Evolutionary conservation across 1,139 yeast species (phyloP), one percentile per base, ranked within the genome.

Genomic region (Hansenula lynferdii): DNA sequence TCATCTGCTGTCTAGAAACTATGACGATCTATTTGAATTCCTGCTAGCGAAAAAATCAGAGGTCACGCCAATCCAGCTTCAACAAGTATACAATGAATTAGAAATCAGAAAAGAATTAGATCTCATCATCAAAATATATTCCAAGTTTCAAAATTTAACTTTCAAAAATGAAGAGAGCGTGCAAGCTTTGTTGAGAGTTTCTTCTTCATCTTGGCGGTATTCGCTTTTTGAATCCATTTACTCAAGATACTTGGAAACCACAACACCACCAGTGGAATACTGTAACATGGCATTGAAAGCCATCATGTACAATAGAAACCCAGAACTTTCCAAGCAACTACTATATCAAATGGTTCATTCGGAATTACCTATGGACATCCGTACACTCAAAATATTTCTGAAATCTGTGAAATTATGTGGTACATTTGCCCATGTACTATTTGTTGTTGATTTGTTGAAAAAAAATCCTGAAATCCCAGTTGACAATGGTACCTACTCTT

Each of bases 241-340:
- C 35, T 31, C 45, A 5, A 16, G 23, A 6, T 52, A 51, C 35
- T 40, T 51, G 14, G 47, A 48, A 29, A 43, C 33, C 1, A 34
- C 44, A 3, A 26, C 41, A 3, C 34, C 36, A 8, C 29, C 43
- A 11, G 40, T 53, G 0, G 26, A 37, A 12, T 42, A 42, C 23
- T 47, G 49, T 42, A 50, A 50, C 29, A 26, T 44, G 34, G 55
- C 54, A 2, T 36, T 53, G 19, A 42, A 40, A 20, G 49, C 49
- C 1, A 45, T 45, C 28, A 21, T 22, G 1, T 30, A 49, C 10
- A 47, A 39, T 31, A 43, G 45, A 7, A 43, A 50, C 31, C 42
- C 50, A 3, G 55, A 51, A 26, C 39, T 51, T 18, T 50, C 57
- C 11, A 50, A 52, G 30, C 56, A 51, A 21, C 39, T 53, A 2